Evolutionary conservation across 2,329 filamentous ascomycete genomes (phyloP).

Genomic region (Fusarium fujikuroi): DNA sequence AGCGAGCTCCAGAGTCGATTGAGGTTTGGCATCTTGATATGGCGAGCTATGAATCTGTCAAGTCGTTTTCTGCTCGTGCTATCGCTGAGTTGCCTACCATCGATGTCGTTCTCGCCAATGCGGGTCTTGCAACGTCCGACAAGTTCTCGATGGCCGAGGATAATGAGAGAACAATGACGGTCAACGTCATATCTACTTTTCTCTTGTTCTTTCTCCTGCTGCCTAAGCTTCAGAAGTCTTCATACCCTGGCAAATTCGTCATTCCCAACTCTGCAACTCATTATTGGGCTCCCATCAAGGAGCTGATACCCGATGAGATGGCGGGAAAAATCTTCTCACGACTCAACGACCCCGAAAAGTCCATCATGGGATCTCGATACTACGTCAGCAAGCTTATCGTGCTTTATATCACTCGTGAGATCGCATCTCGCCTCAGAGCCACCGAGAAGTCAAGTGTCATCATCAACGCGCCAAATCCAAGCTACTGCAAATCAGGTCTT

Average conservation of each 20-base stretch:
- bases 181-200: slow-evolving; percentile 42
- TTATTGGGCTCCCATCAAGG: slow-evolving; percentile 40
- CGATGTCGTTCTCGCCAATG: slow-evolving; percentile 58
- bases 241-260: slow-evolving; percentile 23
- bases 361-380: slow-evolving; percentile 47
- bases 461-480: slow-evolving; percentile 55
- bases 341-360: slow-evolving; percentile 44
- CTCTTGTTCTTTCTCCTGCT: slow-evolving; percentile 38
- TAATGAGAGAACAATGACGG: slow-evolving; percentile 60
- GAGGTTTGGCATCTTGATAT: slow-evolving; percentile 63
- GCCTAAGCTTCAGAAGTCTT: slow-evolving; percentile 42
- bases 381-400: slow-evolving; percentile 48
- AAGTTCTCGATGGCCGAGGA: slow-evolving; percentile 54
- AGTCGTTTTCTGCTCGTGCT: slow-evolving; percentile 48
- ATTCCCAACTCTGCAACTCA: slow-evolving; percentile 42
- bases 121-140: slow-evolving; percentile 51
- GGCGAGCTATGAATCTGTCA: slow-evolving; percentile 56
- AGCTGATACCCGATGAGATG: slow-evolving; percentile 25
- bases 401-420: slow-evolving; percentile 46
- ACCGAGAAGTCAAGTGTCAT: slow-evolving; percentile 36
- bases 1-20: slow-evolving; percentile 36
- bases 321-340: slow-evolving; percentile 41
- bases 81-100: slow-evolving; percentile 50
- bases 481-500: slow-evolving; percentile 53
- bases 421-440: slow-evolving; percentile 29